A percentile compares a stretch with the other conserved stretches of the same genome.
Conservation (phyloP, 23 red algal species). For the Gracilaria domingensis region DNA sequence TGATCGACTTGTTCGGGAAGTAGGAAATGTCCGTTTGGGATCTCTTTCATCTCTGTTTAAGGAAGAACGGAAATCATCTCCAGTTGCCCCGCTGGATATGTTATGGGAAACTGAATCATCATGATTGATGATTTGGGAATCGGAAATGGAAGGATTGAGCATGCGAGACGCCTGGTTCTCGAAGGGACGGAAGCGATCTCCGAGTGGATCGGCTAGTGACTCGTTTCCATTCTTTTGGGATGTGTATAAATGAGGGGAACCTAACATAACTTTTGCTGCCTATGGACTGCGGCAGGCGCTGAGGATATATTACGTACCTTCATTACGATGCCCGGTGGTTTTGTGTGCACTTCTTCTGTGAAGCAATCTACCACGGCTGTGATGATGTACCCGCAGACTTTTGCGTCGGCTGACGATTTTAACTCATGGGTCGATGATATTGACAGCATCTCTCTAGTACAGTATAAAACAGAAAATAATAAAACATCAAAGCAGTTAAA, state of each 20-base stretch:
- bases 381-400: conserved; percentile 15
- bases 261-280: conserved; percentile 48
- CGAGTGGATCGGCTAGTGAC: not conserved
- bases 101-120: conserved; percentile 33
- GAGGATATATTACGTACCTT: conserved; percentile 9
- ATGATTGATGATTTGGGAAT: not conserved
- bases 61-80: conserved; percentile 54
- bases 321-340: conserved; percentile 4
- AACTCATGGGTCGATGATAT: conserved; percentile 14
- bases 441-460: conserved; percentile 37
- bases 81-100: conserved; percentile 56
- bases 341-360: conserved; percentile 2
- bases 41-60: conserved; percentile 53
- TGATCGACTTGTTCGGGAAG: not conserved
- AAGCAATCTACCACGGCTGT: conserved; percentile 17
- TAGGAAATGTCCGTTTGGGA: not conserved
- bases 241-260: conserved; percentile 33
- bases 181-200: not conserved
- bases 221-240: not conserved
- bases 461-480: conserved; percentile 4
- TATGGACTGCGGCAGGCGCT: conserved; percentile 15
- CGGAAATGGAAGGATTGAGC: conserved; percentile 12
- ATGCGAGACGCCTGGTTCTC: not conserved
- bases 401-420: conserved; percentile 35
- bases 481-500: not conserved